These are phyloP conservation scores for Torulaspora maleeae DNA, from an alignment of 805 yeast genomes.

Conservation along the genomic window DNA sequence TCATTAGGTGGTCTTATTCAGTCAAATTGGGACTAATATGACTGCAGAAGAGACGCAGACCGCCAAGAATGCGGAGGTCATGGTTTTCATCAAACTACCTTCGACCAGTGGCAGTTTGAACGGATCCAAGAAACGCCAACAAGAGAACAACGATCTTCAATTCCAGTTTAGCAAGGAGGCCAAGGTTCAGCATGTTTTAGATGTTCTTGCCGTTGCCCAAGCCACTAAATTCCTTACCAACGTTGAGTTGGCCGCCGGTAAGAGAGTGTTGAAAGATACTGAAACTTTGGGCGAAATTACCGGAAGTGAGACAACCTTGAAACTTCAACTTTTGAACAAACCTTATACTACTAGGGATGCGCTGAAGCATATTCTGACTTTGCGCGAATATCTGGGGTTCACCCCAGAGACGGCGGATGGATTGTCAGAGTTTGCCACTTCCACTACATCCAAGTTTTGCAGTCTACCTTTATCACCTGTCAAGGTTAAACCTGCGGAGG, in stretches of 20 bases:
- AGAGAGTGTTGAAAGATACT: conserved; percentile 18
- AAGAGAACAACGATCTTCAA: conserved; percentile 16
- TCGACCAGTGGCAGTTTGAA: not conserved
- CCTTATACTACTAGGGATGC: conserved; percentile 33
- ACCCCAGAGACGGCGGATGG: conserved; percentile 32
- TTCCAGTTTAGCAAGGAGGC: conserved; percentile 28
- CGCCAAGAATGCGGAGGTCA: conserved; percentile 4
- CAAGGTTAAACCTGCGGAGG: conserved; percentile 14
- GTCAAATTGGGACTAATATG: conserved; percentile 4
- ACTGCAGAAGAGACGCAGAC: conserved; percentile 8
- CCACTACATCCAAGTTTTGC: conserved; percentile 32
- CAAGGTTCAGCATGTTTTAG: conserved; percentile 25
- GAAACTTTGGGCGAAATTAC: conserved; percentile 19
- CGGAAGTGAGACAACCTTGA: conserved; percentile 15
- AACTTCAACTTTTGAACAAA: conserved; percentile 21
- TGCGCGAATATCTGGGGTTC: conserved; percentile 35
- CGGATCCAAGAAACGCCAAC: conserved; percentile 13
- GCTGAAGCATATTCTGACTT: conserved; percentile 29
- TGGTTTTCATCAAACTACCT: conserved; percentile 10
- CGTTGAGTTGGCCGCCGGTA: conserved; percentile 22
- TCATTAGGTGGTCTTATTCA: not conserved
- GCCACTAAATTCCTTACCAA: conserved; percentile 31
- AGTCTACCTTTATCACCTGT: conserved; percentile 25
- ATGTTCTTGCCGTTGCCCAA: conserved; percentile 26
- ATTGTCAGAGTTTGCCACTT: conserved; percentile 32